A percentile compares a stretch with the other conserved stretches of the same genome.
These are phyloP conservation scores for Beauveria pseudobassiana DNA, from an alignment of 2,329 filamentous ascomycete genomes.

Conservation along the genomic window DNA sequence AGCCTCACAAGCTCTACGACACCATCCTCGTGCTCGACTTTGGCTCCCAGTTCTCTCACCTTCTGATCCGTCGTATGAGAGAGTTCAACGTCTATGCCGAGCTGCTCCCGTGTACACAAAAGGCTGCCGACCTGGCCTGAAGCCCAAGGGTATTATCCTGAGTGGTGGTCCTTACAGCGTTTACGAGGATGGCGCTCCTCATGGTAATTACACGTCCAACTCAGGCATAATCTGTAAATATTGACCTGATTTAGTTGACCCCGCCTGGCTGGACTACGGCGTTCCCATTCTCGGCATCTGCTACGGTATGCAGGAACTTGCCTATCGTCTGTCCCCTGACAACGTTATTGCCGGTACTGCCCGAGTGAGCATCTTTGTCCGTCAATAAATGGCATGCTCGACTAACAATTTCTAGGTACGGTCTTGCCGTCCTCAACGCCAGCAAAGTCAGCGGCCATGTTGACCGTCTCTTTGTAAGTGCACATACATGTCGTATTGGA, in stretches of 20 bases:
- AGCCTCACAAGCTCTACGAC: conserved; percentile 8
- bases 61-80: conserved; percentile 68
- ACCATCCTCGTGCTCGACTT: conserved; percentile 69
- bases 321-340: conserved; percentile 54
- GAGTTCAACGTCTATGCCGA: conserved; percentile 78
- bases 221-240: conserved; percentile 28
- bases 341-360: conserved; percentile 42
- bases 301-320: conserved; percentile 51
- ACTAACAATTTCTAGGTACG: conserved; percentile 43
- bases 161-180: conserved; percentile 57
- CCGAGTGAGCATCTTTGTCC: not conserved
- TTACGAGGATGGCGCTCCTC: conserved; percentile 66
- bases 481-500: not conserved
- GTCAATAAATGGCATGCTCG: too few species aligned
- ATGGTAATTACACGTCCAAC: not conserved
- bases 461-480: conserved; percentile 61
- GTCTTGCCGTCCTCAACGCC: conserved; percentile 59
- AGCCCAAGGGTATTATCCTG: conserved; percentile 72
- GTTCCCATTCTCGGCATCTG: conserved; percentile 45
- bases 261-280: conserved; percentile 68
- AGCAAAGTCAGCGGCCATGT: conserved; percentile 53
- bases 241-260: conserved; percentile 51
- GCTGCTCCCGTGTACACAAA: conserved; percentile 81
- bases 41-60: conserved; percentile 60
- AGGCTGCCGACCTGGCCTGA: conserved; percentile 69